Conservation (phyloP, 2,329 filamentous ascomycete species). For the Pezicula radicicola region DNA sequence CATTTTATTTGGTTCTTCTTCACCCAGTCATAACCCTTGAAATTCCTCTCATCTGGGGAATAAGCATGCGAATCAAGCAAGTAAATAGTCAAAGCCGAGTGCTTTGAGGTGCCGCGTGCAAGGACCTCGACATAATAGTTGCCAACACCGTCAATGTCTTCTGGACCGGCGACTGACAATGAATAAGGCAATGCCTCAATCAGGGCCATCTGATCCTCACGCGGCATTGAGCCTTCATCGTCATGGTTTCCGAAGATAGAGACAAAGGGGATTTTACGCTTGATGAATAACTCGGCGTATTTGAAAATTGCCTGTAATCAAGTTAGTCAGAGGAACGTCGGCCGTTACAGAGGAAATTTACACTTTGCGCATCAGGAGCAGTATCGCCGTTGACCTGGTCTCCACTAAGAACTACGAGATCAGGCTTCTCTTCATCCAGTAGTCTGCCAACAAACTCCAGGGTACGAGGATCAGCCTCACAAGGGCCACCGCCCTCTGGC, state of each 20-base stretch:
- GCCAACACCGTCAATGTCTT: conserved; percentile 82
- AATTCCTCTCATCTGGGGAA: conserved; percentile 83
- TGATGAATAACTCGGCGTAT: conserved; percentile 77
- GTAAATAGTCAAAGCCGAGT: conserved; percentile 93
- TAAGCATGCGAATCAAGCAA: conserved; percentile 91
- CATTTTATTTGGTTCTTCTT: conserved; percentile 92
- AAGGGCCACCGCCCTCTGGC: conserved; percentile 70
- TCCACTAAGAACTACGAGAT: conserved; percentile 86
- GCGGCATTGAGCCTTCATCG: conserved; percentile 75
- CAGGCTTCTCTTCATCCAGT: conserved; percentile 89
- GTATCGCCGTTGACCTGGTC: conserved; percentile 96
- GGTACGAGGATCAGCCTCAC: conserved; percentile 88
- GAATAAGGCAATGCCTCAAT: conserved; percentile 87
- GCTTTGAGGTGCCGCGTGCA: conserved; percentile 72
- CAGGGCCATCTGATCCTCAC: conserved; percentile 77
- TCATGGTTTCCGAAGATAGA: conserved; percentile 98
- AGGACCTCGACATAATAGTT: conserved; percentile 94
- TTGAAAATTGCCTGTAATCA: conserved; percentile 77
- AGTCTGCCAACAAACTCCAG: conserved; percentile 83
- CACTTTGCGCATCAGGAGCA: conserved; percentile 84
- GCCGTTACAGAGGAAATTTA: conserved; percentile 33
- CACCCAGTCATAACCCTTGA: conserved; percentile 95
- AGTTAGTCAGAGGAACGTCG: conserved; percentile 16
- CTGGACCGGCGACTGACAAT: conserved; percentile 78
- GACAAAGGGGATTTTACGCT: conserved; percentile 87